Base-by-base conservation (phyloP, 192 early-diverging fungal species). In the Dissophora globulifera region DNA sequence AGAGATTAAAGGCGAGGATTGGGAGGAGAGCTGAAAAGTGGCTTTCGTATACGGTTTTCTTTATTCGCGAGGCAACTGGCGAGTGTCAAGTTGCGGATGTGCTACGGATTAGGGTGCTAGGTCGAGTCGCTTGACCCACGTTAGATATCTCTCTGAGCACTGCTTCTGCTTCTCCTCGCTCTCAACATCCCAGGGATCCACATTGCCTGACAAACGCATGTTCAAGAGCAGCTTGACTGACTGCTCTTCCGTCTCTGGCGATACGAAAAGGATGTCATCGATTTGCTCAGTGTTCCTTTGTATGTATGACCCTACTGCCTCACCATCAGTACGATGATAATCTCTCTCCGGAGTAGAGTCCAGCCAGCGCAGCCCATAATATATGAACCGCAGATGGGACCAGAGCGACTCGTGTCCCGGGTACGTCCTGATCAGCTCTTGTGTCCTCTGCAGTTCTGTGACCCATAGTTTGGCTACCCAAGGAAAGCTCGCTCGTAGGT, bases 321-420 rank as follows among this genome's bases (percentile, higher is more conserved):
- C 50, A n/a, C n/a, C n/a, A n/a, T n/a, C n/a, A n/a, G n/a, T n/a
- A n/a, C n/a, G 56, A 9, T 23, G 22, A 22, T 19, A 13, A 10
- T 53, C 38, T 9, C 23, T n/a, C 41, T 75, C 71, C n/a, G n/a
- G n/a, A n/a, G n/a, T n/a, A 30, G 50, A 58, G n/a, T 72, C 64
- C 5, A 81, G 29, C 74, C 74, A 81, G 16, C 43, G 33, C 29
- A 76, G 33, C 20, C 53, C 67, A 67, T 71, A 71, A 32, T 69
- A 69, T 4, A 81, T 38, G 47, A 80, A 83, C 26, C 85, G 79
- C 22, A 81, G 62, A 70, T 86, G 83, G 27, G 69, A 83, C 85
- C 85, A 86, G 20, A 84, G 45, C 1, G 83, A 60, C 52, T 86
- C 85, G 45, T 86, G 83, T 27, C 83, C 83, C 20, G 83, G 83